These are phyloP conservation scores for Neurospora sp. DNA, from an alignment of 495 filamentous ascomycete species.

Conservation along the genomic window DNA sequence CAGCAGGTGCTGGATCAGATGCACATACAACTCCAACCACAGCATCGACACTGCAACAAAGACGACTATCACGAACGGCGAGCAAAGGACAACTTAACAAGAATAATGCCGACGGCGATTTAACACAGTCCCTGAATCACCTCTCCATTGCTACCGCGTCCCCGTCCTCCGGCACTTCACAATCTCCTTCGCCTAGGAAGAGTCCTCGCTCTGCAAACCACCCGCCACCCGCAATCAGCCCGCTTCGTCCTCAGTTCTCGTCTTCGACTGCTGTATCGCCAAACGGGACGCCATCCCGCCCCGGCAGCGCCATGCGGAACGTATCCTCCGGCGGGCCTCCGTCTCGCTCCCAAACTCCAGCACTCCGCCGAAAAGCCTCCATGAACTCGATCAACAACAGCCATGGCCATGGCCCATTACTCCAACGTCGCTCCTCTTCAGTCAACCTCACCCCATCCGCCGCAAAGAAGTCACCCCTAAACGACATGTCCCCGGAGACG, in stretches of 20 bases:
- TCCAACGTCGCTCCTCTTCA: slow-evolving; percentile 41
- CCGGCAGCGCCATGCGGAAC: slow-evolving; percentile 33
- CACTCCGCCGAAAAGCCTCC: slow-evolving; percentile 42
- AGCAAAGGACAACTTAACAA: not conserved
- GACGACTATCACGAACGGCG: not conserved
- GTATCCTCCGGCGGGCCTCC: slow-evolving; percentile 35
- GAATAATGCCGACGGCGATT: slow-evolving; percentile 15
- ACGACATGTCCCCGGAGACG: slow-evolving; percentile 25
- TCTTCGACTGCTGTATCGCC: slow-evolving; percentile 13
- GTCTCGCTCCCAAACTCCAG: slow-evolving; percentile 40
- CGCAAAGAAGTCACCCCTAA: slow-evolving; percentile 25
- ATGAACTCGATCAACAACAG: slow-evolving; percentile 39
- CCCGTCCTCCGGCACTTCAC: slow-evolving; percentile 12
- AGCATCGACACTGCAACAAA: slow-evolving; percentile 7
- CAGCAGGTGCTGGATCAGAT: not conserved
- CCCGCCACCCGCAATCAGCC: slow-evolving; percentile 13
- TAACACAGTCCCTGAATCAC: slow-evolving; percentile 32
- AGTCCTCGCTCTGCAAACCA: slow-evolving; percentile 8
- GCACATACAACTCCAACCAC: not conserved
- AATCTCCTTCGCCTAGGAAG: slow-evolving; percentile 12
- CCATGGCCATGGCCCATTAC: slow-evolving; percentile 16
- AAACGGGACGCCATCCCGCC: slow-evolving; percentile 23
- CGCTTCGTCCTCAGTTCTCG: not conserved
- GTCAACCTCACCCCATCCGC: slow-evolving; percentile 36
- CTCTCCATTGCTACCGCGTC: slow-evolving; percentile 29